Evolutionary conservation across 2,329 filamentous ascomycete species (phyloP).

Genomic region (Achaetomium macrosporum): DNA sequence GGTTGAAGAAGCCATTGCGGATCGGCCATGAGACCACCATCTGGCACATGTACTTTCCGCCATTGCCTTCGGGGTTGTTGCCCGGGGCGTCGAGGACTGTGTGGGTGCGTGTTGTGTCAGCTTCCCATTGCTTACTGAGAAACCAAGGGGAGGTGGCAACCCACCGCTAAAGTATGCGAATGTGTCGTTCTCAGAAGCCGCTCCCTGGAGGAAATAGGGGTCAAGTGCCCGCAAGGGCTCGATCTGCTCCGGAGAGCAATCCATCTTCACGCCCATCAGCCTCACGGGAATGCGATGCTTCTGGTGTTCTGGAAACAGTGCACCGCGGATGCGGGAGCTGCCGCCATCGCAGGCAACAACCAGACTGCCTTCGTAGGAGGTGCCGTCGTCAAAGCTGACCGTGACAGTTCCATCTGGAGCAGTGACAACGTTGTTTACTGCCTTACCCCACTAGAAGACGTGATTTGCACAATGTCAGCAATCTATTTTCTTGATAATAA

Average conservation of each 20-base stretch:
- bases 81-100: constrained; percentile 44
- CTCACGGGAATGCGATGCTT: constrained; percentile 42
- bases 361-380: constrained; percentile 36
- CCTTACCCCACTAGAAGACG: constrained; percentile 36
- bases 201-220: constrained; percentile 50
- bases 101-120: background rate
- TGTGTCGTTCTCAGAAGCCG: constrained; percentile 43
- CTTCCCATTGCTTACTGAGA: background rate
- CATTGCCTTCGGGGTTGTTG: constrained; percentile 30
- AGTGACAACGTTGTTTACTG: constrained; percentile 30
- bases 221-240: constrained; percentile 42
- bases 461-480: too few relatives aligned
- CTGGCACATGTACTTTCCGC: constrained; percentile 40
- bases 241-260: constrained; percentile 37
- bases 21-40: constrained; percentile 48
- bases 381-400: constrained; percentile 43
- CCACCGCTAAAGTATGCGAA: constrained; percentile 49
- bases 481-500: too few relatives aligned
- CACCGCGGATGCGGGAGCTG: constrained; percentile 37
- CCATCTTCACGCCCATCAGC: constrained; percentile 41
- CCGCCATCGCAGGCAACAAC: constrained; percentile 48
- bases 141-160: constrained; percentile 10
- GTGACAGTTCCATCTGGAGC: constrained; percentile 32
- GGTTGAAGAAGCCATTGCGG: constrained; percentile 31
- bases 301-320: constrained; percentile 32